Conservation (phyloP, 139 green algal species). For the Micractinium sp. region DNA sequence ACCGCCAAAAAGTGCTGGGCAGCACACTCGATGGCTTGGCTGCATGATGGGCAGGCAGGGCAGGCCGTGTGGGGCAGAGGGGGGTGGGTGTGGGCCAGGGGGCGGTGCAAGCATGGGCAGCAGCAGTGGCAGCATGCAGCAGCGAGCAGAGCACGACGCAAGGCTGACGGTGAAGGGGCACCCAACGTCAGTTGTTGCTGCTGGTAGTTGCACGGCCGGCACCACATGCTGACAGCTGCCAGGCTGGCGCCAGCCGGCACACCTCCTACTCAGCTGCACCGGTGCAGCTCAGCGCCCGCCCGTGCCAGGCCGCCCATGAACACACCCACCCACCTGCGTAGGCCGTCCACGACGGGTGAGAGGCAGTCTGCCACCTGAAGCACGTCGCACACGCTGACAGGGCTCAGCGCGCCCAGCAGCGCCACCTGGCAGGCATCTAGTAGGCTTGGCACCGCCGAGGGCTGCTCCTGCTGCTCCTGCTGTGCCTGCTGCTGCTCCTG, state of each 20-base stretch:
- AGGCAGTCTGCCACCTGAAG: conserved; percentile 44
- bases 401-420: conserved; percentile 11
- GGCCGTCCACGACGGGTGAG: conserved; percentile 27
- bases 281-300: too few species aligned
- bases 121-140: too few species aligned
- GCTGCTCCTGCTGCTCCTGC: neutral
- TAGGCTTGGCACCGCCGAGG: conserved; percentile 32
- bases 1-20: conserved; percentile 27
- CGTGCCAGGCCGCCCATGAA: too few species aligned
- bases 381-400: conserved; percentile 43
- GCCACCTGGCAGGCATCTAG: conserved; percentile 20
- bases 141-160: too few species aligned
- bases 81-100: neutral
- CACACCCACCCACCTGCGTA: conserved; percentile 14
- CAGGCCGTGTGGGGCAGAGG: neutral
- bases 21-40: conserved; percentile 12
- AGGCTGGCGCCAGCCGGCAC: neutral
- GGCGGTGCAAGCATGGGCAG: too few species aligned
- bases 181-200: too few species aligned
- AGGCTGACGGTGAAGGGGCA: too few species aligned
- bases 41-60: neutral
- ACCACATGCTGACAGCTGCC: neutral
- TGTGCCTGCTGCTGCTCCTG: neutral
- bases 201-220: too few species aligned
- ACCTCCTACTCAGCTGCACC: too few species aligned